Percentiles rank a stretch among this genome's conserved stretches.
These are phyloP conservation scores for Pulveroboletus sp. DNA, from an alignment of 768 basidiomycete species.

Conservation along the genomic window DNA sequence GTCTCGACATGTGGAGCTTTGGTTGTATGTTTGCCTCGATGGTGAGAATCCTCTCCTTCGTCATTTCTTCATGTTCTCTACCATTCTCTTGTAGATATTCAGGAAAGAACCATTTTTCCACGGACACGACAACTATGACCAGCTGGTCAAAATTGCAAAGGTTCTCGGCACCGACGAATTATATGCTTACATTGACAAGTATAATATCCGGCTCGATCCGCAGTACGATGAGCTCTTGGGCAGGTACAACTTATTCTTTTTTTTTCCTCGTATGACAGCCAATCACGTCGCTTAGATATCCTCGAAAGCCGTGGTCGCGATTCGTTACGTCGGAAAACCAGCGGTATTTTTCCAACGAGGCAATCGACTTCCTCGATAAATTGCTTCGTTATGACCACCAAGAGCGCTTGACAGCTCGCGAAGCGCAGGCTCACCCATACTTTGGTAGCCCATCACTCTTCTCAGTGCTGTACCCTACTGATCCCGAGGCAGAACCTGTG, in stretches of 20 bases:
- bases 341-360: slow-evolving; percentile 94
- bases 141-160: slow-evolving; percentile 96
- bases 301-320: slow-evolving; percentile 91
- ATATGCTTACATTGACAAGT: slow-evolving; percentile 90
- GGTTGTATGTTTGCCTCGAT: slow-evolving; percentile 99
- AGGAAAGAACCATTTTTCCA: slow-evolving; percentile 99
- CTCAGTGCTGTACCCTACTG: slow-evolving; percentile 15
- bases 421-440: slow-evolving; percentile 91
- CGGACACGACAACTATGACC: slow-evolving; percentile 98
- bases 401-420: slow-evolving; percentile 91
- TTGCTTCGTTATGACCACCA: slow-evolving; percentile 96
- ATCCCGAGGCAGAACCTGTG: slow-evolving; percentile 57
- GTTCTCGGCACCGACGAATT: slow-evolving; percentile 96
- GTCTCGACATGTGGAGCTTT: slow-evolving; percentile 97
- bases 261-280: slow-evolving; percentile 5
- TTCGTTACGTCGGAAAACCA: slow-evolving; percentile 97
- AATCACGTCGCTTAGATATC: slow-evolving; percentile 53
- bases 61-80: not conserved
- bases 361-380: slow-evolving; percentile 94
- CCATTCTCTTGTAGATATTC: slow-evolving; percentile 69
- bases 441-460: slow-evolving; percentile 56
- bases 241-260: slow-evolving; percentile 44
- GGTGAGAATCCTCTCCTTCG: slow-evolving; percentile 48
- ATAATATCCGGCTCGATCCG: slow-evolving; percentile 92
- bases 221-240: slow-evolving; percentile 94